Conservation (phyloP, 2,329 filamentous ascomycete species). For the Fusarium setosum region DNA sequence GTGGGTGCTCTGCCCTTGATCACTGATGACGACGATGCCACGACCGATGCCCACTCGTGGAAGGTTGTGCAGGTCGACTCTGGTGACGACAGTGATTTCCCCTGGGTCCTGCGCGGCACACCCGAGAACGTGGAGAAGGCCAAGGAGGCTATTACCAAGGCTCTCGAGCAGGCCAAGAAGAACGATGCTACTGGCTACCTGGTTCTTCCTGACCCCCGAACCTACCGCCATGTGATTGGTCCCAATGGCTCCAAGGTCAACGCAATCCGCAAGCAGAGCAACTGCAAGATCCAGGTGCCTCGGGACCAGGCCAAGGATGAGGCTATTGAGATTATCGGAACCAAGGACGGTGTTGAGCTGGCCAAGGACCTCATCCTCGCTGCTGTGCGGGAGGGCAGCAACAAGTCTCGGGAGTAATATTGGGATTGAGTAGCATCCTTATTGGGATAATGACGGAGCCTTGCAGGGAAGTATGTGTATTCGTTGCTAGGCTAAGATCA, state of each 20-base stretch:
- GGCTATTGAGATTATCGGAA: conserved; percentile 90
- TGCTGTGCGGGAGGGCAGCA: conserved; percentile 74
- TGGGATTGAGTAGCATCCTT: conserved; percentile 10
- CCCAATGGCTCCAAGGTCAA: conserved; percentile 92
- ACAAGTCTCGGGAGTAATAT: conserved; percentile 47
- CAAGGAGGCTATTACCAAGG: conserved; percentile 77
- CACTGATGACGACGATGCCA: conserved; percentile 80
- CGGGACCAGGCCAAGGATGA: conserved; percentile 80
- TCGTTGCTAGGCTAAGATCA: conserved; percentile 5
- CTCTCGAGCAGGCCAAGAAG: conserved; percentile 77
- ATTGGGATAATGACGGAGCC: conserved; percentile 29
- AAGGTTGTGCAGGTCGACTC: conserved; percentile 75
- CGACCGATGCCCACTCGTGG: conserved; percentile 82
- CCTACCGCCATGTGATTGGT: conserved; percentile 92
- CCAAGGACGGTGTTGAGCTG: conserved; percentile 82
- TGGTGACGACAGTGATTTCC: conserved; percentile 77
- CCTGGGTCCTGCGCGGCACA: conserved; percentile 88
- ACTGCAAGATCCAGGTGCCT: conserved; percentile 94
- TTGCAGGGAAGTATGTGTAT: conserved; percentile 22
- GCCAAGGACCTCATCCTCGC: conserved; percentile 91
- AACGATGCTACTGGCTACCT: conserved; percentile 85
- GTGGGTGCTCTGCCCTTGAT: conserved; percentile 84
- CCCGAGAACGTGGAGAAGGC: conserved; percentile 86
- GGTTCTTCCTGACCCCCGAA: conserved; percentile 87
- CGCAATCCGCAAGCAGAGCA: conserved; percentile 89